Evolutionary conservation across 106 monocot genomes (phyloP).

Genomic region (Phalaenopsis equestris): DNA sequence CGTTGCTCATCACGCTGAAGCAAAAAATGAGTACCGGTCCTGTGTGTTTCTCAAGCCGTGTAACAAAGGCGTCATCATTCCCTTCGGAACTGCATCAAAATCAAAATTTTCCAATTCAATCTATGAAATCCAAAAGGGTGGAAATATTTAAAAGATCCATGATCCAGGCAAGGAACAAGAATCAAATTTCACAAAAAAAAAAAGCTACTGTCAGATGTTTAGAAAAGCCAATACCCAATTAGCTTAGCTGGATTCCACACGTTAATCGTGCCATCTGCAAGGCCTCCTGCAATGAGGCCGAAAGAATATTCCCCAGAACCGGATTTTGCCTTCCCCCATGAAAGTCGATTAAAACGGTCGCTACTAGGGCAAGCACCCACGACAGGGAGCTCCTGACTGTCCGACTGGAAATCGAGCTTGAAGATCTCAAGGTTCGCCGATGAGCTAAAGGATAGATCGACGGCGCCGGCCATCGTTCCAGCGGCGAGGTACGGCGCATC

Average conservation of each 20-base stretch:
- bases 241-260: conserved; percentile 78
- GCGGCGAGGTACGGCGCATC: conserved; percentile 80
- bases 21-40: conserved; percentile 53
- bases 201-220: neutral
- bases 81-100: conserved; percentile 53
- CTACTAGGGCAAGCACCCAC: conserved; percentile 48
- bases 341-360: conserved; percentile 84
- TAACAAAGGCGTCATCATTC: conserved; percentile 54
- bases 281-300: conserved; percentile 82
- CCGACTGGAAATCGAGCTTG: conserved; percentile 69
- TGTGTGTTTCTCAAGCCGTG: conserved; percentile 66
- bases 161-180: neutral
- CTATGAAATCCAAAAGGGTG: neutral
- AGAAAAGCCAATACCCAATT: conserved; percentile 33
- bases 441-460: conserved; percentile 85
- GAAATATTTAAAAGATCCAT: neutral
- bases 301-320: conserved; percentile 45
- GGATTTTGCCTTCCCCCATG: conserved; percentile 53
- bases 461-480: conserved; percentile 90
- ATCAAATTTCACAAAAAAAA: conserved; percentile 2
- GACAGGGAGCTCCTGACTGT: conserved; percentile 49
- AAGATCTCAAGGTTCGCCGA: conserved; percentile 95
- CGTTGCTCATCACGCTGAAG: neutral
- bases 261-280: conserved; percentile 62
- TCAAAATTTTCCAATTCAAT: conserved; percentile 8